Base-by-base conservation (phyloP, 345 rosid genomes). In the Draba incana region DNA sequence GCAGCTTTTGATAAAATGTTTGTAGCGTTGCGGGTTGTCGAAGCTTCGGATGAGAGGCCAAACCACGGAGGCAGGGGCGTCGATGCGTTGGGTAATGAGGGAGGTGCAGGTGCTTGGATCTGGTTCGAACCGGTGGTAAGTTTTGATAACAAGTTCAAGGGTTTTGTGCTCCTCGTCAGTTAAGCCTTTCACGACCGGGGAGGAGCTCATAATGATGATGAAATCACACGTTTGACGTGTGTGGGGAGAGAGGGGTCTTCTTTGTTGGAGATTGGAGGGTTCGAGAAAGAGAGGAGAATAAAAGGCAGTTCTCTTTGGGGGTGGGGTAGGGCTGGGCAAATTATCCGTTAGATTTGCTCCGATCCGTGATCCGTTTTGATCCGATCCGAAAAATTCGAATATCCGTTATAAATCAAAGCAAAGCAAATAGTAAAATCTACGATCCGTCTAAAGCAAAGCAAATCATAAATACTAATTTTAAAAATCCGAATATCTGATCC, bases 1-100 rank as follows among this genome's bases (percentile, higher is more conserved):
- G 64, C 98, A 84, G 20, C 90, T 57, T 78, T 87, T 90, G 76
- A 90, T 76, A 80, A 90, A 87, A 81, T 90, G 98, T 74, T 92
- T 92, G 88, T 92, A 92, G 46, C 68, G 78, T 38, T 90, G 92
- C 0, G 92, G 97, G 73, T 75, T 83, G 10, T 84, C 84, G 68
- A 90, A 90, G 48, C 84, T 52, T 0, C 97, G 84, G 24, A 87
- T 70, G 8, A 87, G 75, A 10, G 87, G 91, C 97, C 97, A 90
- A 12, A 90, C 88, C 0, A 50, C 79, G 0, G 71, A 37, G 3
- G 85, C 80, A 0, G 98, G 93, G 0, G 93, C 88, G 8, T 92
- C 84, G 52, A 92, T 87, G 24, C 85, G 81, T 51, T 88, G 98
- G 2, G 90, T 82, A 57, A 92, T 80, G 13, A 88, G 81, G 14